These are phyloP conservation scores for Umbilicaria muhlenbergii DNA, from an alignment of 495 filamentous ascomycete genomes.

Conservation along the genomic window DNA sequence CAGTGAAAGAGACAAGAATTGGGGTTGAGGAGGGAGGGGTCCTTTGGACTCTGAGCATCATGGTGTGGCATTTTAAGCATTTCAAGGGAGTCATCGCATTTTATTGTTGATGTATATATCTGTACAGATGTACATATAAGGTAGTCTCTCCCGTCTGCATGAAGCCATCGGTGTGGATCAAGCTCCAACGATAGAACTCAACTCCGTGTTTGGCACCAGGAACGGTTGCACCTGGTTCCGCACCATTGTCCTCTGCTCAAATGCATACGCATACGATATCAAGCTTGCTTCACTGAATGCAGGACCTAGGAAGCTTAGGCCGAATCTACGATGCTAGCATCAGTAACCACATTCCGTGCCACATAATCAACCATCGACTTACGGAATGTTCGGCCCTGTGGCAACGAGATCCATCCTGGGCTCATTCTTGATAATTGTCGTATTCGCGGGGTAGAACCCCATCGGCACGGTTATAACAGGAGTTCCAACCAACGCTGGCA, in stretches of 20 bases:
- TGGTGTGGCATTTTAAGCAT: too few relatives aligned
- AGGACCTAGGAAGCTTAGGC: conserved; percentile 40
- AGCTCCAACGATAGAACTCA: conserved; percentile 23
- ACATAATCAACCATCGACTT: conserved; percentile 1
- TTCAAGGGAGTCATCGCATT: too few relatives aligned
- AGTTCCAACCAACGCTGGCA: conserved; percentile 32
- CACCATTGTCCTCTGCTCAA: conserved; percentile 46
- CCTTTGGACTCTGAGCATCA: too few relatives aligned
- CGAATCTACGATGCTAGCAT: conserved; percentile 20
- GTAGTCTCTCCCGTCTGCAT: too few relatives aligned
- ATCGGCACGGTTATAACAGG: conserved; percentile 38
- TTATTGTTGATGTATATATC: too few relatives aligned
- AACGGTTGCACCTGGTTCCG: conserved; percentile 30
- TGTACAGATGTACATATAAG: too few relatives aligned
- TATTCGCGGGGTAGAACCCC: conserved; percentile 31
- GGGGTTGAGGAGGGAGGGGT: too few relatives aligned
- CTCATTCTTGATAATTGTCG: conserved; percentile 21
- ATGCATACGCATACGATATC: conserved; percentile 52
- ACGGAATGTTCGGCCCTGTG: conserved; percentile 31
- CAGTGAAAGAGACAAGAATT: too few relatives aligned
- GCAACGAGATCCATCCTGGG: conserved; percentile 24
- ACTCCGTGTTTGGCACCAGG: conserved; percentile 29
- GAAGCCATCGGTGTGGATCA: too few relatives aligned
- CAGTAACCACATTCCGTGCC: not conserved
- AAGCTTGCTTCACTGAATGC: conserved; percentile 38